Evolutionary conservation across 1,139 yeast species (phyloP).

Genomic region (Protomyces gravidus): DNA sequence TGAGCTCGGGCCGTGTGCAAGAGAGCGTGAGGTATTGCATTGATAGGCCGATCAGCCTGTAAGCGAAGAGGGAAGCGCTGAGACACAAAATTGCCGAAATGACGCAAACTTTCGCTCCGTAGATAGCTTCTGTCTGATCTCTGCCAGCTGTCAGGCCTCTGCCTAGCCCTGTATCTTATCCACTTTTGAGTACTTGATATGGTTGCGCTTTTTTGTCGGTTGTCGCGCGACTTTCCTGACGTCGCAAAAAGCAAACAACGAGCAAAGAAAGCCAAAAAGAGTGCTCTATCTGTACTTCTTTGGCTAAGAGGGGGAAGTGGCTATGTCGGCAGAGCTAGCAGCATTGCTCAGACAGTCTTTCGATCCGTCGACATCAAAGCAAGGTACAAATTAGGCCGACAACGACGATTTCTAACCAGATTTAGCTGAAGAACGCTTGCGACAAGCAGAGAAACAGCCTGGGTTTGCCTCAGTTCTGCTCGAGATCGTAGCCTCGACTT

Average conservation of each 20-base stretch:
- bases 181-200: no score
- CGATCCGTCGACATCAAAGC: constrained; percentile 33
- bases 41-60: not conserved
- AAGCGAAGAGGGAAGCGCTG: no score
- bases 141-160: no score
- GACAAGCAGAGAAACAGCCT: constrained; percentile 56
- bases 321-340: constrained; percentile 29
- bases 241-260: not conserved
- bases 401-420: not conserved
- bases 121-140: no score
- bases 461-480: constrained; percentile 74
- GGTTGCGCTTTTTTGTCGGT: no score
- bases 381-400: constrained; percentile 30
- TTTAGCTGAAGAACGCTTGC: constrained; percentile 46
- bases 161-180: no score
- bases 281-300: no score
- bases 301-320: not conserved
- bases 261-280: no score
- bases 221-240: no score
- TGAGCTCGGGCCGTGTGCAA: not conserved
- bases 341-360: constrained; percentile 33
- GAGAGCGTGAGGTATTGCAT: not conserved
- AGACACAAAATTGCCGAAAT: no score
- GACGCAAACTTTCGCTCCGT: no score
- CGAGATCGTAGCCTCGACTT: constrained; percentile 67